Conservation (phyloP, 75 land plant species). For the Larix kaempferi region DNA sequence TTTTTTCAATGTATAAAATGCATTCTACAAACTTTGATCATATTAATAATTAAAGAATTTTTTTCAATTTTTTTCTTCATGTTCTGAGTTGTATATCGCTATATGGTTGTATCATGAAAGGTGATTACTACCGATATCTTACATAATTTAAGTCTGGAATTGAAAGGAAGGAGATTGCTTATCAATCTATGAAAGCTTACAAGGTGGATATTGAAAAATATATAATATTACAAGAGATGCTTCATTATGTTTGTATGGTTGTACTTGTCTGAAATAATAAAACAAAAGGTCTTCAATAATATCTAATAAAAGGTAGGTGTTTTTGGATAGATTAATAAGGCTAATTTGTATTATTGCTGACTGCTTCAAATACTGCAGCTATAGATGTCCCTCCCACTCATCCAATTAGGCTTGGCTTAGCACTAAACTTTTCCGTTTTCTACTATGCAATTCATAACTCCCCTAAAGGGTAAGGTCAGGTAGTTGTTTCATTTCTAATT, state of each 20-base stretch:
- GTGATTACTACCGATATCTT: conserved; percentile 81
- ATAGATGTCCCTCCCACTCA: conserved; percentile 61
- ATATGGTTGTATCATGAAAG: conserved; percentile 61
- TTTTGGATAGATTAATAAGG: neutral
- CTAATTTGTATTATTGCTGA: conserved; percentile 18
- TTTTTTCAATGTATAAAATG: neutral
- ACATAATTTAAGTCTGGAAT: conserved; percentile 84
- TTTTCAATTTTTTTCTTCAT: no score
- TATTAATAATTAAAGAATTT: neutral
- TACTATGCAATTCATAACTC: conserved; percentile 68
- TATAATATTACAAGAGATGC: neutral
- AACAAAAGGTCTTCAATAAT: neutral
- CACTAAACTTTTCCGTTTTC: conserved; percentile 63
- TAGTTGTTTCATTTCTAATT: neutral
- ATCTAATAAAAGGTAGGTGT: neutral
- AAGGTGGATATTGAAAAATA: conserved; percentile 37
- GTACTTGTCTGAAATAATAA: neutral
- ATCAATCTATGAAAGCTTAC: conserved; percentile 79
- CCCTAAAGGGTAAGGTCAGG: conserved; percentile 43
- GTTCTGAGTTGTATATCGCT: no score
- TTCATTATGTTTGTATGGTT: neutral
- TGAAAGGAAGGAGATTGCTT: conserved; percentile 86
- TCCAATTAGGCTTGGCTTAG: conserved; percentile 66
- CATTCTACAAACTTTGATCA: neutral
- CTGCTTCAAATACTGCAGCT: conserved; percentile 48